Conservation (phyloP, 2,329 filamentous ascomycete genomes). For the Sporothrix protearum region DNA sequence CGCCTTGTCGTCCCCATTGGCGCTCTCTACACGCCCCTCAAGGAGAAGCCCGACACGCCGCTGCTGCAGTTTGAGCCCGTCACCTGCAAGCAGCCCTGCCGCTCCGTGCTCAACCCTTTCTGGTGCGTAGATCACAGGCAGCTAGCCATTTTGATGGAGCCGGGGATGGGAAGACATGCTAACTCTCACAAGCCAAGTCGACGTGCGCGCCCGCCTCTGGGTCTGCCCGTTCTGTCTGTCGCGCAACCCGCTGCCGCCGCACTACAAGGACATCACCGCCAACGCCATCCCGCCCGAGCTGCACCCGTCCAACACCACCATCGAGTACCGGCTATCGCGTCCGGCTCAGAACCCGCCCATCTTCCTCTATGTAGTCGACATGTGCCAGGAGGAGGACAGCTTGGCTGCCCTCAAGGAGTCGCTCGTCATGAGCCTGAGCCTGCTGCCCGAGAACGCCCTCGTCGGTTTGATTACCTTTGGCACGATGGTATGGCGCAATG, state of each 20-base stretch:
- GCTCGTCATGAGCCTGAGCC: constrained; percentile 77
- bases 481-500: constrained; percentile 67
- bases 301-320: constrained; percentile 79
- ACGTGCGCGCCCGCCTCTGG: constrained; percentile 79
- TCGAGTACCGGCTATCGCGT: constrained; percentile 77
- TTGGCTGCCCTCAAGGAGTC: constrained; percentile 80
- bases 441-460: constrained; percentile 75
- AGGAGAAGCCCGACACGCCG: constrained; percentile 87
- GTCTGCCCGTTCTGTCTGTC: constrained; percentile 86
- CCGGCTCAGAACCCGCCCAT: constrained; percentile 83
- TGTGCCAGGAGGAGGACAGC: constrained; percentile 84
- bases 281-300: constrained; percentile 80
- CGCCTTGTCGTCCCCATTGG: constrained; percentile 93
- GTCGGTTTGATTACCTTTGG: constrained; percentile 84
- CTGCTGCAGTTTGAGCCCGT: constrained; percentile 94
- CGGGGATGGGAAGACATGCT: constrained; percentile 27
- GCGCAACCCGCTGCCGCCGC: constrained; percentile 74
- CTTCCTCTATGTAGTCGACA: constrained; percentile 83
- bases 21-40: constrained; percentile 90
- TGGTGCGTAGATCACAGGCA: constrained; percentile 57
- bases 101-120: constrained; percentile 93
- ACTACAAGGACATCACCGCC: constrained; percentile 86
- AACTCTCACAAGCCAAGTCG: constrained; percentile 62
- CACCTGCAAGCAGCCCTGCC: constrained; percentile 92
- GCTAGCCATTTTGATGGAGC: neutral